Evolutionary conservation across 75 land plant genomes (phyloP).

Genomic region (Cupressus sempervirens): DNA sequence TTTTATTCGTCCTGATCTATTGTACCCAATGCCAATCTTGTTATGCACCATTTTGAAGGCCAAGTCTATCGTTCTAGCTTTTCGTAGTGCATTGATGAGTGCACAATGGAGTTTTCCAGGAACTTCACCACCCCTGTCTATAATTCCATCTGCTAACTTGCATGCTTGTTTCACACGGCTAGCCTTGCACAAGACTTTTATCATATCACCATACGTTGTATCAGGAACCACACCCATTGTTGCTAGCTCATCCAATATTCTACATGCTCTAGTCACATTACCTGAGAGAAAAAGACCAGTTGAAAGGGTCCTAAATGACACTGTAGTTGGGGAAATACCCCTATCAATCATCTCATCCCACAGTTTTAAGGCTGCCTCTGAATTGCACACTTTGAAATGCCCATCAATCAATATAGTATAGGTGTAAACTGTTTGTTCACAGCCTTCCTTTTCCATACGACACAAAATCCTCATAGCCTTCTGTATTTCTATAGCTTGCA

Average conservation of each 20-base stretch:
- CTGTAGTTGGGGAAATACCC: conserved; percentile 58
- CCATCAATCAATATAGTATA: conserved; percentile 74
- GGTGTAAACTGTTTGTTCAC: conserved; percentile 68
- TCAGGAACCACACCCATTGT: conserved; percentile 66
- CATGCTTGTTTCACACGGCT: conserved; percentile 56
- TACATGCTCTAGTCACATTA: conserved; percentile 58
- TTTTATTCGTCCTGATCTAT: conserved; percentile 51
- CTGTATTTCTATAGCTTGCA: conserved; percentile 36
- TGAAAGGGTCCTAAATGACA: conserved; percentile 56
- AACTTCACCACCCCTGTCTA: conserved; percentile 63
- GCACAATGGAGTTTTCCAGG: conserved; percentile 59
- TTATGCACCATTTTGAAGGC: conserved; percentile 68
- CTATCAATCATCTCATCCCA: conserved; percentile 70
- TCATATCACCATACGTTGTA: conserved; percentile 60
- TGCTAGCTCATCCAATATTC: conserved; percentile 63
- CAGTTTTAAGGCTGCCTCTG: conserved; percentile 62
- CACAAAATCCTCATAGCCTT: conserved; percentile 43
- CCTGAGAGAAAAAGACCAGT: conserved; percentile 67
- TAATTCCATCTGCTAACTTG: conserved; percentile 66
- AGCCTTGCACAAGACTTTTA: conserved; percentile 56
- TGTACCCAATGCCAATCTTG: conserved; percentile 66
- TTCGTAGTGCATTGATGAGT: conserved; percentile 64
- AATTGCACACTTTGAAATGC: conserved; percentile 45
- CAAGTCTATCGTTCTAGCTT: conserved; percentile 61
- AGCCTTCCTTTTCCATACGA: conserved; percentile 65